Percentiles rank a stretch among this genome's conserved stretches.
Evolutionary conservation across 1,284 basidiomycete genomes (phyloP).

Genomic region (Moesziomyces globuligerus): DNA sequence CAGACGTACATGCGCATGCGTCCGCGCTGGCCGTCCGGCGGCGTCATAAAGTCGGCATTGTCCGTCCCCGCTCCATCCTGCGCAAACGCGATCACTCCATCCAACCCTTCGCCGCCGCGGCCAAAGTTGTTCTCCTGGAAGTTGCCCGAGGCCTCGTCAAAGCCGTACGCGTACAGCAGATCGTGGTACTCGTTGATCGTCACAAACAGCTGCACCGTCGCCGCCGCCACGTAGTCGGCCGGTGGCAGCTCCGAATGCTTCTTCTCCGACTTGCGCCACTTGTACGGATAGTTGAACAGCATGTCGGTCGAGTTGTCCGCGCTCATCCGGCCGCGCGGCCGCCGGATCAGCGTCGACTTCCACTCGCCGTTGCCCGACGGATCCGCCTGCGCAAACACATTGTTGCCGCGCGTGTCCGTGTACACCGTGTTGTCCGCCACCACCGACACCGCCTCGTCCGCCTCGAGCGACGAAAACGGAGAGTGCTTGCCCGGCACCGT

Average conservation of each 20-base stretch:
- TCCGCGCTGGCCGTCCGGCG: slow-evolving; percentile 74
- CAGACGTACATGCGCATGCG: slow-evolving; percentile 97
- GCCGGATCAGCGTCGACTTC: slow-evolving; percentile 33
- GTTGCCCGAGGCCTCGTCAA: slow-evolving; percentile 90
- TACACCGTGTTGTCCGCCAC: slow-evolving; percentile 44
- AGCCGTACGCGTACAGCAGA: slow-evolving; percentile 73
- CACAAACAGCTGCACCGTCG: slow-evolving; percentile 56
- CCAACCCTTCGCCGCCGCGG: slow-evolving; percentile 83
- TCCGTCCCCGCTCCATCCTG: slow-evolving; percentile 86
- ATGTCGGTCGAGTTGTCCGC: slow-evolving; percentile 49
- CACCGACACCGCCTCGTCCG: slow-evolving; percentile 17
- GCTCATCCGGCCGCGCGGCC: slow-evolving; percentile 42
- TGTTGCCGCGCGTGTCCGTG: slow-evolving; percentile 58
- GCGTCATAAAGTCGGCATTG: slow-evolving; percentile 72
- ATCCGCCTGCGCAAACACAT: slow-evolving; percentile 56
- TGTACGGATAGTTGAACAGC: slow-evolving; percentile 58
- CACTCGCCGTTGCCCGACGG: slow-evolving; percentile 49
- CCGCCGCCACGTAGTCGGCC: slow-evolving; percentile 45
- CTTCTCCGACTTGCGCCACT: slow-evolving; percentile 57
- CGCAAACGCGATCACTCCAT: slow-evolving; percentile 92
- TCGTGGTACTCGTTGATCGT: slow-evolving; percentile 60
- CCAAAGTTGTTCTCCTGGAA: slow-evolving; percentile 98
- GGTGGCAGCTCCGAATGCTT: slow-evolving; percentile 49
- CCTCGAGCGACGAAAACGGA: slow-evolving; percentile 30
- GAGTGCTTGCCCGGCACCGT: slow-evolving; percentile 44